phyloP scores from a whole-genome alignment of 176 grass and related monocot species.

The Oryza rufipogon region DNA sequence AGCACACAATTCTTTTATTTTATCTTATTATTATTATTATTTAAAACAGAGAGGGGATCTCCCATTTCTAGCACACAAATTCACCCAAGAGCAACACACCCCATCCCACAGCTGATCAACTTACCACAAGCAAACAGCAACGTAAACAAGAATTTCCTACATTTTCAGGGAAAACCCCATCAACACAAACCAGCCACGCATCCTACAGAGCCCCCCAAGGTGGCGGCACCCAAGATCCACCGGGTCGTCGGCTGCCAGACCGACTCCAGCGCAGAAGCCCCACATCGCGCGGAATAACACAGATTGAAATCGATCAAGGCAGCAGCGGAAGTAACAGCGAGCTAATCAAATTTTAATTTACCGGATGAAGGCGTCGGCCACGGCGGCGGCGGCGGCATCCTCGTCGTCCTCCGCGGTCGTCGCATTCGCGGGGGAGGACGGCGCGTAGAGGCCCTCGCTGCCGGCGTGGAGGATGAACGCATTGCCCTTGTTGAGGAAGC shows the following conservation, averaged over 20 bases:
- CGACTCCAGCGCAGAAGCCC: neutral
- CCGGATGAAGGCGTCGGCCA: conserved; percentile 82
- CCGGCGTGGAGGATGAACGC: conserved; percentile 92
- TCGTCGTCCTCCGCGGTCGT: conserved; percentile 51
- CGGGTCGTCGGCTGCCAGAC: neutral
- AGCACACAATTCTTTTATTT: no score
- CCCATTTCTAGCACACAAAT: neutral
- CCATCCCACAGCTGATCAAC: neutral
- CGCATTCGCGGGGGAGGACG: conserved; percentile 44
- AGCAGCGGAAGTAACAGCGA: neutral
- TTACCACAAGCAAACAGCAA: neutral
- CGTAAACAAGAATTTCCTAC: neutral
- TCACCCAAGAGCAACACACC: neutral
- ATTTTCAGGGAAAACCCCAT: neutral
- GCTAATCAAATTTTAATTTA: conserved; percentile 40
- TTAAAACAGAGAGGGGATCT: no score
- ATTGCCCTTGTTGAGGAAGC: conserved; percentile 81
- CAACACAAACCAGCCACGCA: neutral
- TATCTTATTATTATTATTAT: no score
- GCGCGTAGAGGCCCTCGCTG: conserved; percentile 93
- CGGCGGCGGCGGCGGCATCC: conserved; percentile 15
- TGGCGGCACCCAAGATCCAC: conserved; percentile 35
- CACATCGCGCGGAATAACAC: neutral
- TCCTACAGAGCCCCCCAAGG: neutral
- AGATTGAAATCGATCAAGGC: conserved; percentile 9